These are phyloP conservation scores for Agrocybe chaxingu DNA, from an alignment of 768 basidiomycete genomes.

Conservation along the genomic window DNA sequence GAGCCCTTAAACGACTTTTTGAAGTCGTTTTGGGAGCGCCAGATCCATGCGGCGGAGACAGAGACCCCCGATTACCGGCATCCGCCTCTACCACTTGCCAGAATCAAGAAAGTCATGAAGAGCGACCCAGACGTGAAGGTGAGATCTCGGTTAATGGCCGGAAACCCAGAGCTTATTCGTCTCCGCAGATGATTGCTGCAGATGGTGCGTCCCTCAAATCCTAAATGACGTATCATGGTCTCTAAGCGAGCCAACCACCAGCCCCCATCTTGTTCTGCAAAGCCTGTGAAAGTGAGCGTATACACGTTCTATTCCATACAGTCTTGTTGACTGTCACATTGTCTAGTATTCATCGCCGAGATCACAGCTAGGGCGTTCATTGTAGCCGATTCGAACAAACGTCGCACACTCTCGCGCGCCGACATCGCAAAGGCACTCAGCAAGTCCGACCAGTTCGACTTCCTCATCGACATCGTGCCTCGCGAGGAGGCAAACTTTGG, in stretches of 20 bases:
- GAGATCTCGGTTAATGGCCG: conserved; percentile 20
- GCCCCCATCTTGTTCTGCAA: conserved; percentile 97
- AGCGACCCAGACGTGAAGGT: conserved; percentile 97
- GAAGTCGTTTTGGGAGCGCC: conserved; percentile 86
- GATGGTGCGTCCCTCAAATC: conserved; percentile 56
- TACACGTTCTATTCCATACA: background rate
- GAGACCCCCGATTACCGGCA: conserved; percentile 88
- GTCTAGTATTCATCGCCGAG: conserved; percentile 93
- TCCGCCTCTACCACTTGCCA: conserved; percentile 85
- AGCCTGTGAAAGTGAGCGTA: conserved; percentile 90
- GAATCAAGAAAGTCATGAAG: conserved; percentile 99
- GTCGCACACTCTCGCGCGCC: conserved; percentile 89
- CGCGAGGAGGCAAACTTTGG: conserved; percentile 61
- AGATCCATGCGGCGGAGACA: conserved; percentile 82
- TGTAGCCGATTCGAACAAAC: conserved; percentile 92
- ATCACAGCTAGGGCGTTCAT: conserved; percentile 95
- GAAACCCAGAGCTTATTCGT: conserved; percentile 9
- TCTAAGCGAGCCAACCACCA: conserved; percentile 20
- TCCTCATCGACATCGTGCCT: conserved; percentile 94
- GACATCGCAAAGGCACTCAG: conserved; percentile 92
- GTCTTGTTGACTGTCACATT: background rate
- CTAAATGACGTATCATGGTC: conserved; percentile 8
- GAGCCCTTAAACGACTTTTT: conserved; percentile 87
- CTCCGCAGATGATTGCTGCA: conserved; percentile 89
- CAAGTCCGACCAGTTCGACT: conserved; percentile 96